These are phyloP conservation scores for Spathaspora sp. DNA, from an alignment of 1,139 yeast genomes.

Conservation along the genomic window DNA sequence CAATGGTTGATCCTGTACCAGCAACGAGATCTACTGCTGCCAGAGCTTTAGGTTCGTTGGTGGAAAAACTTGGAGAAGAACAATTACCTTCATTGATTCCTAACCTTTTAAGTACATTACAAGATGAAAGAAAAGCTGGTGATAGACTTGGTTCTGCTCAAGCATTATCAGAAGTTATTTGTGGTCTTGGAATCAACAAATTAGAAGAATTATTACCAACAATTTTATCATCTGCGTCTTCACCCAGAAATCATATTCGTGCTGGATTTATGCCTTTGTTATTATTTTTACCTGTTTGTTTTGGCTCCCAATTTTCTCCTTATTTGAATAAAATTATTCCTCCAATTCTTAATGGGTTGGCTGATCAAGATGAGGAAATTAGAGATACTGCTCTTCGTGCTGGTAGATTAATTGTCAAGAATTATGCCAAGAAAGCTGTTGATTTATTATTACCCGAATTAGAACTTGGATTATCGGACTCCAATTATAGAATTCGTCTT, in stretches of 20 bases:
- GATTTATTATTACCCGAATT: constrained; percentile 92
- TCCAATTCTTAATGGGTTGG: constrained; percentile 86
- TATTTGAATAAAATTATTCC: constrained; percentile 84
- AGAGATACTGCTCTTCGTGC: constrained; percentile 91
- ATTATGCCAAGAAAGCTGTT: constrained; percentile 90
- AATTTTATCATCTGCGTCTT: constrained; percentile 71
- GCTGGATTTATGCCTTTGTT: constrained; percentile 93
- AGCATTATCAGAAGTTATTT: constrained; percentile 89
- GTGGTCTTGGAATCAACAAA: constrained; percentile 85
- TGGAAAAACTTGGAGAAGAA: constrained; percentile 94
- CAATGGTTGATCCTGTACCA: constrained; percentile 99
- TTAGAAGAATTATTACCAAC: constrained; percentile 86
- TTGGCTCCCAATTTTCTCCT: constrained; percentile 90
- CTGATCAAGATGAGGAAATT: constrained; percentile 83
- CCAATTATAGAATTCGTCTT: constrained; percentile 82
- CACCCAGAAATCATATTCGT: constrained; percentile 68
- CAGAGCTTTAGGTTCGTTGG: constrained; percentile 93
- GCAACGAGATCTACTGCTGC: constrained; percentile 97
- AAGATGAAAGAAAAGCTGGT: constrained; percentile 81
- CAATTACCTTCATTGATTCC: constrained; percentile 92
- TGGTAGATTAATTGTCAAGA: constrained; percentile 87
- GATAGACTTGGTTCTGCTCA: constrained; percentile 97
- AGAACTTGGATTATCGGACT: constrained; percentile 84
- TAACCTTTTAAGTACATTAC: constrained; percentile 70
- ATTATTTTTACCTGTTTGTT: constrained; percentile 89